Percentiles rank a stretch among this genome's conserved stretches.
phyloP scores from a whole-genome alignment of 768 basidiomycete species.

The Boletales sp. region DNA sequence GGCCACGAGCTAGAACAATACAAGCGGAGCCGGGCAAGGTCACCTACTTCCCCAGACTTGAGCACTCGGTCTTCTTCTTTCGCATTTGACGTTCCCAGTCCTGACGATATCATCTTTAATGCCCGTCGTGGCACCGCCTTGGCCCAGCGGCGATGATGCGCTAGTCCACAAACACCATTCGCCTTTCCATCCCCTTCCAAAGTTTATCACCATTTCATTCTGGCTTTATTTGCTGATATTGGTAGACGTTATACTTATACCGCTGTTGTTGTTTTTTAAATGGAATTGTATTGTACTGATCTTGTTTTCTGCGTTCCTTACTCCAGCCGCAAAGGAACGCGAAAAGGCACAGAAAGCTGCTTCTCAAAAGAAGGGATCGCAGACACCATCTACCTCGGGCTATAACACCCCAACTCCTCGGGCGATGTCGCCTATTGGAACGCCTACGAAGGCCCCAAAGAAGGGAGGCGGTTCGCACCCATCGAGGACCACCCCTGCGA shows the following conservation, averaged over 20 bases:
- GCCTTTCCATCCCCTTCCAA: conserved; percentile 1
- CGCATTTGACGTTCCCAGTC: conserved; percentile 81
- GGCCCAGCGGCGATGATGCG: conserved; percentile 33
- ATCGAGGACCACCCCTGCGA: conserved; percentile 39
- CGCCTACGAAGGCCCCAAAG: conserved; percentile 42
- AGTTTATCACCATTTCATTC: conserved; percentile 16
- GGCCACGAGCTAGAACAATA: conserved; percentile 9
- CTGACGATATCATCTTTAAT: conserved; percentile 83
- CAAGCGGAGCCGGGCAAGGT: conserved; percentile 7
- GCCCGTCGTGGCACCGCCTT: conserved; percentile 75
- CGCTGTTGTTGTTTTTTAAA: conserved; percentile 28
- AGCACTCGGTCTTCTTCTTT: conserved; percentile 41
- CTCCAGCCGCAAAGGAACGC: conserved; percentile 72
- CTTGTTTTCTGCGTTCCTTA: conserved; percentile 31
- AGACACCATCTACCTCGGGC: conserved; percentile 36
- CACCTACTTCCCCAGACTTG: conserved; percentile 32
- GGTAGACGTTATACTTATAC: conserved; percentile 26
- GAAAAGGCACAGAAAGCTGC: conserved; percentile 64
- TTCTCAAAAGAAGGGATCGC: conserved; percentile 41
- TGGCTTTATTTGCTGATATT: conserved; percentile 15
- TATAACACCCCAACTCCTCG: conserved; percentile 39
- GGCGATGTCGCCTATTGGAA: conserved; percentile 39
- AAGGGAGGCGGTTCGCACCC: conserved; percentile 32
- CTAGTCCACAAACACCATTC: conserved; percentile 1
- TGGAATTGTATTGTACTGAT: conserved; percentile 37